Evolutionary conservation across 2,329 filamentous ascomycete genomes (phyloP).

Genomic region (Ilyonectria robusta): DNA sequence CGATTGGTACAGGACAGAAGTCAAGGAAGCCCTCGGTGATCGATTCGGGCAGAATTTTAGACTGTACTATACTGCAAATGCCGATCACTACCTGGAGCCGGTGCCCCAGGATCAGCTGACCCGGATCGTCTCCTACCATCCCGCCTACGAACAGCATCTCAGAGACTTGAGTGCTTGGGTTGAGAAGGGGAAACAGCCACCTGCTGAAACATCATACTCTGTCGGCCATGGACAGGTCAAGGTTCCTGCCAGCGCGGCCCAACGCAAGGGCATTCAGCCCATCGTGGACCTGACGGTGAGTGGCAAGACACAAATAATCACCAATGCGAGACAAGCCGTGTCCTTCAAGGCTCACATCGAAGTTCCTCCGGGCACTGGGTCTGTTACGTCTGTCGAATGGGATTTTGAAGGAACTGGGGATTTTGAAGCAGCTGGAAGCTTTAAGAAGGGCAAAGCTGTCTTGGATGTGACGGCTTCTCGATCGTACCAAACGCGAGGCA

Average conservation of each 20-base stretch:
- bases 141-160: background rate
- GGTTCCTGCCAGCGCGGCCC: slow-evolving; percentile 4
- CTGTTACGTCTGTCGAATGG: slow-evolving; percentile 36
- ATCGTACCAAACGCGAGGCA: slow-evolving; percentile 21
- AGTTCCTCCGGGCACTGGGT: slow-evolving; percentile 25
- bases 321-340: slow-evolving; percentile 13
- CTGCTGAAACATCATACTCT: background rate
- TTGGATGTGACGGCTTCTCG: background rate
- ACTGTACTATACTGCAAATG: slow-evolving; percentile 39
- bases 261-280: slow-evolving; percentile 41
- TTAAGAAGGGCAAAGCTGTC: background rate
- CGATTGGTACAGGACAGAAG: slow-evolving; percentile 40
- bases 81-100: slow-evolving; percentile 32
- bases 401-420: slow-evolving; percentile 28
- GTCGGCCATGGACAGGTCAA: slow-evolving; percentile 27
- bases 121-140: background rate
- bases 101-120: background rate
- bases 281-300: slow-evolving; percentile 24
- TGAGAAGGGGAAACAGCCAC: background rate
- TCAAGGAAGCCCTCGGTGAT: slow-evolving; percentile 28
- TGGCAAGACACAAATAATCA: background rate
- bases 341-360: slow-evolving; percentile 16
- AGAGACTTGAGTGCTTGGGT: slow-evolving; percentile 10
- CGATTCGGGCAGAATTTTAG: slow-evolving; percentile 34
- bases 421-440: slow-evolving; percentile 20